phyloP scores from a whole-genome alignment of 257 asterid genomes.

The Fraxinus cuspidata region DNA sequence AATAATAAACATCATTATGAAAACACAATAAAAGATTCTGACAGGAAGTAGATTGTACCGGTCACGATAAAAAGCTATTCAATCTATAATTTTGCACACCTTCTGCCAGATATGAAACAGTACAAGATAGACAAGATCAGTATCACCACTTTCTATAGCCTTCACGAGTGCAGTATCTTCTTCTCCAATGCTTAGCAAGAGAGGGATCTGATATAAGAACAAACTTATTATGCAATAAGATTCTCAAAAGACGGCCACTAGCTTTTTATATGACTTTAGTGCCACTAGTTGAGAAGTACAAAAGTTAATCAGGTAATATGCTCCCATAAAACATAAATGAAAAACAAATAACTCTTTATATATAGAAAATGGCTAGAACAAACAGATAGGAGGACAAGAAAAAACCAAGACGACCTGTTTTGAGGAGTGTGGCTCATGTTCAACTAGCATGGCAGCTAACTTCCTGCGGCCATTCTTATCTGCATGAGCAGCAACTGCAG shows the following conservation, averaged over 20 bases:
- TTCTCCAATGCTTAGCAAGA: slow-evolving; percentile 93
- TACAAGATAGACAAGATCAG: slow-evolving; percentile 95
- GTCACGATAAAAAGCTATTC: slow-evolving; percentile 19
- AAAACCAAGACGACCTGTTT: slow-evolving; percentile 74
- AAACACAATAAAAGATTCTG: slow-evolving; percentile 24
- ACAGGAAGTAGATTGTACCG: slow-evolving; percentile 1
- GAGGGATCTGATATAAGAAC: slow-evolving; percentile 68
- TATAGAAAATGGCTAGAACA: slow-evolving; percentile 2
- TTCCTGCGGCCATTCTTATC: slow-evolving; percentile 92
- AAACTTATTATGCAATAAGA: slow-evolving; percentile 5
- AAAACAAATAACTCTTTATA: neutral
- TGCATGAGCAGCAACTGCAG: slow-evolving; percentile 97
- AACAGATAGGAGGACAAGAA: slow-evolving; percentile 11
- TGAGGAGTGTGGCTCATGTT: slow-evolving; percentile 87
- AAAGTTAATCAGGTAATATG: slow-evolving; percentile 10
- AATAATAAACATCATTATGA: slow-evolving; percentile 19
- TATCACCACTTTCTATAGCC: slow-evolving; percentile 93
- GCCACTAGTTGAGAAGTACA: slow-evolving; percentile 10
- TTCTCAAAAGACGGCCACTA: slow-evolving; percentile 9
- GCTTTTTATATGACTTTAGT: slow-evolving; percentile 7
- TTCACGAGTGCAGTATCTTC: slow-evolving; percentile 88
- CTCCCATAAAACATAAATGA: slow-evolving; percentile 16
- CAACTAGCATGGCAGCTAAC: slow-evolving; percentile 96
- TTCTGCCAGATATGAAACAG: slow-evolving; percentile 89
- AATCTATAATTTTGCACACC: slow-evolving; percentile 44